Evolutionary conservation across 305 asterid species (phyloP).

Genomic region (Fraxinus baroniana): DNA sequence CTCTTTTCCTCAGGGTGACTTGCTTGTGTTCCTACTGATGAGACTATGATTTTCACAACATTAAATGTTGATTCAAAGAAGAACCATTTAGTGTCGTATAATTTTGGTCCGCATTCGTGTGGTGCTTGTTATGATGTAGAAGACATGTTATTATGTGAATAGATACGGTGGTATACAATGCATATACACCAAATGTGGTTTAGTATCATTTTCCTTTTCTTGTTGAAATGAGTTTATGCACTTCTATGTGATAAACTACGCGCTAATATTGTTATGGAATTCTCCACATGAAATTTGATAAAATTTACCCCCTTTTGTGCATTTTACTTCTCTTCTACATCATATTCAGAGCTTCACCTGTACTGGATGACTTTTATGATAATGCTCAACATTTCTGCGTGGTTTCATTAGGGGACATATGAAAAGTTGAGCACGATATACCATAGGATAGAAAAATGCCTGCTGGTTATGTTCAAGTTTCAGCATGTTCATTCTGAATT

Average conservation of each 20-base stretch:
- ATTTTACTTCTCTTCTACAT: too few relatives aligned
- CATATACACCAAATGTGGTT: conserved; percentile 14
- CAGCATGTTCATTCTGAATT: background rate
- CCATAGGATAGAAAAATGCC: background rate
- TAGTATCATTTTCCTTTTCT: background rate
- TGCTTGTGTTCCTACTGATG: conserved; percentile 35
- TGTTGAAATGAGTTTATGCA: background rate
- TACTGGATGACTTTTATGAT: background rate
- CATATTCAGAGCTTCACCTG: too few relatives aligned
- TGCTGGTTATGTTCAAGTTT: background rate
- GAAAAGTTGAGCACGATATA: background rate
- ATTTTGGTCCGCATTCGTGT: conserved; percentile 35
- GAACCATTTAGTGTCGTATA: conserved; percentile 37
- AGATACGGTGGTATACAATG: conserved; percentile 41
- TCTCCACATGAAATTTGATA: too few relatives aligned
- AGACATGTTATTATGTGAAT: conserved; percentile 49
- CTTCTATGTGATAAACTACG: background rate
- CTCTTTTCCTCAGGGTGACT: conserved; percentile 34
- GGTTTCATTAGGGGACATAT: background rate
- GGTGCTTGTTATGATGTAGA: conserved; percentile 58
- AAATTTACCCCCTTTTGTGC: background rate
- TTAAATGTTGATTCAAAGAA: conserved; percentile 42
- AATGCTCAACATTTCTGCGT: background rate
- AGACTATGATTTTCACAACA: conserved; percentile 15
- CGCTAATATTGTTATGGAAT: too few relatives aligned